phyloP scores from a whole-genome alignment of 139 green algal species.

The Nannochloris sp. region DNA sequence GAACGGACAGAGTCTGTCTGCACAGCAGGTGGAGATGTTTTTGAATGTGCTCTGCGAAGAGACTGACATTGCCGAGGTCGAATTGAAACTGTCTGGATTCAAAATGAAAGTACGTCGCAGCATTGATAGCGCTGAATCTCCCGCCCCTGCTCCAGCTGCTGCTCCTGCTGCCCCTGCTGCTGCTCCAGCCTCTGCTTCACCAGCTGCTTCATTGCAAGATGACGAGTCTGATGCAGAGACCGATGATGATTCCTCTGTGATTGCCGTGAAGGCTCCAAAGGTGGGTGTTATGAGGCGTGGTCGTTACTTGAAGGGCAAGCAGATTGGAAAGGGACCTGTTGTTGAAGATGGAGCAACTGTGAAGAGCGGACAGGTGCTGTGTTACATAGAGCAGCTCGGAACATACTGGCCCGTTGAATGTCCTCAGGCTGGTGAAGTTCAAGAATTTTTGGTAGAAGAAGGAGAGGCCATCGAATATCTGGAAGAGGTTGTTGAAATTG shows the following conservation, averaged over 20 bases:
- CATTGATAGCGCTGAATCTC: conserved; percentile 12
- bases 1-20: conserved; percentile 20
- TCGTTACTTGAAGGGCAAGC: conserved; percentile 76
- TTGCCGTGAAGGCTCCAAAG: conserved; percentile 50
- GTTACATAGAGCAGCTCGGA: conserved; percentile 91
- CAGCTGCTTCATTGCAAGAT: conserved; percentile 8
- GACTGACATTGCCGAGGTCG: conserved; percentile 74
- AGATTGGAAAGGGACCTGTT: conserved; percentile 67
- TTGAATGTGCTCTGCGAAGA: conserved; percentile 65
- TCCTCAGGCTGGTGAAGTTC: conserved; percentile 74
- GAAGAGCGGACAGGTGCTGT: conserved; percentile 79
- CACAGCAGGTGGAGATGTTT: conserved; percentile 59
- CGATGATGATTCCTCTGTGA: conserved; percentile 45
- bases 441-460: conserved; percentile 65
- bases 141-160: conserved; percentile 1
- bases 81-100: conserved; percentile 73
- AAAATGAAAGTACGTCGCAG: conserved; percentile 59
- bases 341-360: conserved; percentile 59
- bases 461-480: conserved; percentile 74
- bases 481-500: conserved; percentile 54
- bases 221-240: conserved; percentile 8
- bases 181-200: neutral
- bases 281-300: conserved; percentile 75
- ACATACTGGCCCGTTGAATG: conserved; percentile 77
- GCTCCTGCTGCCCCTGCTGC: conserved; percentile 1